Percentiles rank a stretch among this genome's conserved stretches.
Evolutionary conservation across 139 green algal genomes (phyloP).

Genomic region (Tetraselmis striata): DNA sequence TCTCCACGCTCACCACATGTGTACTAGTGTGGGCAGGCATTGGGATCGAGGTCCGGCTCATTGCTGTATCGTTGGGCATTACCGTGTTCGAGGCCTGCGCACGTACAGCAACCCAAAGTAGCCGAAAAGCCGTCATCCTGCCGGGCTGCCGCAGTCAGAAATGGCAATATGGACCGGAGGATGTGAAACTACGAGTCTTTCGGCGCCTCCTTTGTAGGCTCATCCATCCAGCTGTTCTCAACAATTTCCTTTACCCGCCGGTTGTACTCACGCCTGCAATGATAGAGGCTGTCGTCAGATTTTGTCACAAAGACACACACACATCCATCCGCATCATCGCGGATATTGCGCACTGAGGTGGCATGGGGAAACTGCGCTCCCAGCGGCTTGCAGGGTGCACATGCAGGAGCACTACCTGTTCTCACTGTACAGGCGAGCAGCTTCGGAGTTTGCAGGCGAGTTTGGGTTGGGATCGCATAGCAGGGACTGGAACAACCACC

Average conservation of each 20-base stretch:
- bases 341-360: background rate
- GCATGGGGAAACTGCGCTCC: no score
- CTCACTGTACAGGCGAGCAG: slow-evolving; percentile 84
- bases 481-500: slow-evolving; percentile 67
- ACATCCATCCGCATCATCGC: background rate
- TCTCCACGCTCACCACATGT: no score
- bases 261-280: slow-evolving; percentile 82
- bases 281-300: background rate
- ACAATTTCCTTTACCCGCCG: slow-evolving; percentile 79
- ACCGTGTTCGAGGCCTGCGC: no score
- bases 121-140: no score
- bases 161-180: no score
- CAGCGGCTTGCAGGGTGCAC: no score
- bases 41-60: no score
- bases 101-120: no score
- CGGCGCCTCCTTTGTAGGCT: background rate
- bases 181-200: no score
- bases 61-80: no score
- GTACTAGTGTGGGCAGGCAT: no score
- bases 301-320: background rate
- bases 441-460: slow-evolving; percentile 94
- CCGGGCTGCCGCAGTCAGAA: no score
- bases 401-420: slow-evolving; percentile 45
- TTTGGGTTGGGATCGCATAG: slow-evolving; percentile 96
- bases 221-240: slow-evolving; percentile 52